Evolutionary conservation across 768 basidiomycete genomes (phyloP), one percentile per base, ranked within the genome.

Genomic region (Strobilomyces confusus): DNA sequence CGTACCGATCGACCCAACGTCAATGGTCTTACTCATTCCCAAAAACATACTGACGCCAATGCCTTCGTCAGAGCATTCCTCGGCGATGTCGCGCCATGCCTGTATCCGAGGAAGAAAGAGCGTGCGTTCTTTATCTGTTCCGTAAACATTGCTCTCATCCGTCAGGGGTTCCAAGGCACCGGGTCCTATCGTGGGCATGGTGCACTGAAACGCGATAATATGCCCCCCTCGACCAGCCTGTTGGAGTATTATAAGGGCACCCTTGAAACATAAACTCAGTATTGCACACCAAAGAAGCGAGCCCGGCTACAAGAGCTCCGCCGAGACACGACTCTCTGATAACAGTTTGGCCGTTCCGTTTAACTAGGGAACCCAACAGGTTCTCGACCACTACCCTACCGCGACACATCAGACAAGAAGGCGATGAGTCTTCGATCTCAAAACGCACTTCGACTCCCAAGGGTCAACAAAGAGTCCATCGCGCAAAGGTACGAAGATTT

Each of bases 21-120:
- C 97, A 61, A 92, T 84, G 57, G 82, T 86, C 65, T 82, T 82
- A 57, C 72, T 79, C 54, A 89, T 90, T 25, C 89, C 89, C 20
- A 98, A 73, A 72, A 97, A 95, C 72, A 93, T 77, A 66, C 84
- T 93, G 53, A 97, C 85, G 2, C 92, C 95, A 25, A 98, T 81
- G 20, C 97, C 97, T 51, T 87, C 83, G 54, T 92, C 87, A 1
- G 88, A 90, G 62, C 89, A 89, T 66, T 94, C 90, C 62, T 95
- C 91, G 9, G 84, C 95, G 8, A 93, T 79, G 7, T 86, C 81
- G 36, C 80, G 77, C 92, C 95, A 99, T 26, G 80, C 75, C 7
- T 81, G 75, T 55, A 84, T 83, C n/a, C 90, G 86, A 15, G 94
- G 86, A 14, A 74, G 65, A 64, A 89, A 95, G n/a, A 97, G 72